A percentile compares a stretch with the other conserved stretches of the same genome.
phyloP scores from a whole-genome alignment of 1,284 basidiomycete genomes.

The Cutaneotrichosporon mucoides region DNA sequence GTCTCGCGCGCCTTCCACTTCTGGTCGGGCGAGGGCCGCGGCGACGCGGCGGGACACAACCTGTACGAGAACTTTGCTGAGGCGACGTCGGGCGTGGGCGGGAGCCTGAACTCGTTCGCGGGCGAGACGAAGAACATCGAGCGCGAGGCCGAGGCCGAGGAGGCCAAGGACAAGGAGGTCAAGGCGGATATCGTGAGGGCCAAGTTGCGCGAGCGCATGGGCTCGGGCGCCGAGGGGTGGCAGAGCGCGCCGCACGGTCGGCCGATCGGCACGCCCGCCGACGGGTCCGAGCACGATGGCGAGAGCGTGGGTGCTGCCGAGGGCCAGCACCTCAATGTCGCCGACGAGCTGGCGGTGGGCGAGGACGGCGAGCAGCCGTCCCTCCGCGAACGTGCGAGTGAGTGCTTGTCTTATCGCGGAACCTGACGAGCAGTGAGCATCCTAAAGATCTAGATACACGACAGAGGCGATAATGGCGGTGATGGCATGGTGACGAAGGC shows the following conservation, averaged over 20 bases:
- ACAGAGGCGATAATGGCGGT: too few species aligned
- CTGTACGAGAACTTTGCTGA: conserved; percentile 52
- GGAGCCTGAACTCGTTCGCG: conserved; percentile 37
- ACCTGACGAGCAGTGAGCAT: conserved; percentile 14
- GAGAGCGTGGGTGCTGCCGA: background rate
- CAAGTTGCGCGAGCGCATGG: conserved; percentile 18
- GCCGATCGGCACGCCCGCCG: conserved; percentile 10
- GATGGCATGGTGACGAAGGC: too few species aligned
- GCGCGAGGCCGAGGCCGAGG: conserved; percentile 43
- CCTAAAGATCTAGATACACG: conserved; percentile 9
- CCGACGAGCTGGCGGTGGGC: background rate
- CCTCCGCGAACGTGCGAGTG: conserved; percentile 12
- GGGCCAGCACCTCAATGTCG: conserved; percentile 14
- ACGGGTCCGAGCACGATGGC: conserved; percentile 4
- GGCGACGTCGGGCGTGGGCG: conserved; percentile 35
- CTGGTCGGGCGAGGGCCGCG: conserved; percentile 58
- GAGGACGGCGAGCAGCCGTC: background rate
- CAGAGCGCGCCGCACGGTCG: conserved; percentile 23
- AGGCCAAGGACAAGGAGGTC: conserved; percentile 36
- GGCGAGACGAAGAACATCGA: conserved; percentile 45
- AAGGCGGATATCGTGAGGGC: conserved; percentile 27
- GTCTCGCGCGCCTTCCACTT: conserved; percentile 84
- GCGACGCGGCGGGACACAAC: conserved; percentile 43
- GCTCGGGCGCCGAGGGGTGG: conserved; percentile 25
- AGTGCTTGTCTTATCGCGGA: background rate